These are phyloP conservation scores for Exobasidium cylindrosporum DNA, from an alignment of 1,284 basidiomycete genomes.

Conservation along the genomic window DNA sequence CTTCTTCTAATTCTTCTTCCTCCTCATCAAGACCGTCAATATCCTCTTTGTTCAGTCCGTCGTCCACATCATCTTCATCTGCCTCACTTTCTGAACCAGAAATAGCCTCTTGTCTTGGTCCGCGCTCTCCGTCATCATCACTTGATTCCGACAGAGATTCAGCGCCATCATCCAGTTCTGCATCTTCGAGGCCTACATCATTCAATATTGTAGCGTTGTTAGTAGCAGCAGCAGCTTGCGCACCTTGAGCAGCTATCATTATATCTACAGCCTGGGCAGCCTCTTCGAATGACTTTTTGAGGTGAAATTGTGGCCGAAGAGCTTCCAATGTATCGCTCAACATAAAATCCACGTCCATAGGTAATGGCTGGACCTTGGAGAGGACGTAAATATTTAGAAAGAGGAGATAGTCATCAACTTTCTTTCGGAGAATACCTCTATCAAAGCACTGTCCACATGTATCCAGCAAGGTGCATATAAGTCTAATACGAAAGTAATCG, in stretches of 20 bases:
- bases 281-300: conserved; percentile 74
- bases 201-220: neutral
- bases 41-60: conserved; percentile 18
- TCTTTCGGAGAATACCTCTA: conserved; percentile 81
- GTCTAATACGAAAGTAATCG: conserved; percentile 89
- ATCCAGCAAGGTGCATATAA: conserved; percentile 87
- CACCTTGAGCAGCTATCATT: conserved; percentile 64
- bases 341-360: conserved; percentile 99
- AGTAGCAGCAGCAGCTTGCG: neutral
- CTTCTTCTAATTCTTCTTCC: conserved; percentile 24
- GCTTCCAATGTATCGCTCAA: conserved; percentile 80
- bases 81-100: conserved; percentile 30
- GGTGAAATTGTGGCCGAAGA: conserved; percentile 46
- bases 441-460: conserved; percentile 98
- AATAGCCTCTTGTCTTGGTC: conserved; percentile 8
- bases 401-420: conserved; percentile 83
- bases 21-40: conserved; percentile 12
- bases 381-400: conserved; percentile 92
- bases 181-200: conserved; percentile 16
- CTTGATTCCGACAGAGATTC: conserved; percentile 18
- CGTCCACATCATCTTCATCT: conserved; percentile 20
- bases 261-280: conserved; percentile 83
- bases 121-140: conserved; percentile 58
- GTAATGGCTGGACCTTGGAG: conserved; percentile 74
- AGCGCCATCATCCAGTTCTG: conserved; percentile 26